Percentiles rank a stretch among this genome's conserved stretches.
Conservation (phyloP, 805 yeast genomes). For the Suhomyces sp. region DNA sequence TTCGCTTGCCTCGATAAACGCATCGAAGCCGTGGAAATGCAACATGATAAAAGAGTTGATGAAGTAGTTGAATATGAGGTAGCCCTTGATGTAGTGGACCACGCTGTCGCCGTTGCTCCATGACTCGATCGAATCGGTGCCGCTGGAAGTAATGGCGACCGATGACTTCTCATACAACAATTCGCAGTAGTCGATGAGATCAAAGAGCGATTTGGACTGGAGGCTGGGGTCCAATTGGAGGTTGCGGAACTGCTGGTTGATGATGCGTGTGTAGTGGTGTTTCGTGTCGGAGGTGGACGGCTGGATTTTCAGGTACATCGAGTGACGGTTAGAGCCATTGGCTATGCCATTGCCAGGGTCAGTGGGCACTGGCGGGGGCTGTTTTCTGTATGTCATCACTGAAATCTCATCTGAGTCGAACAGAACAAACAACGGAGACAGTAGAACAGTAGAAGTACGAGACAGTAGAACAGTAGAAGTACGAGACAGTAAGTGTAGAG, state of each 20-base stretch:
- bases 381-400: slow-evolving; percentile 1
- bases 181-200: slow-evolving; percentile 40
- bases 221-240: slow-evolving; percentile 34
- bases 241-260: slow-evolving; percentile 34
- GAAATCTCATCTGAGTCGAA: too few species aligned
- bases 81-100: slow-evolving; percentile 32
- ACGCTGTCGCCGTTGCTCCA: slow-evolving; percentile 1
- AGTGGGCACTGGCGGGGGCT: background rate
- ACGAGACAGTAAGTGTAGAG: too few species aligned
- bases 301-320: background rate
- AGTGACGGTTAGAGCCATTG: background rate
- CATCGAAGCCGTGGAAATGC: slow-evolving; percentile 41
- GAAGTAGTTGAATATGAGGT: slow-evolving; percentile 40
- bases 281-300: slow-evolving; percentile 3
- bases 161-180: slow-evolving; percentile 32
- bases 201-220: slow-evolving; percentile 34
- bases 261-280: slow-evolving; percentile 22
- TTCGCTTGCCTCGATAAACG: slow-evolving; percentile 34
- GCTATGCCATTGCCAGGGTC: background rate
- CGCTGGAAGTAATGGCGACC: background rate
- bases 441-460: too few species aligned
- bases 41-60: slow-evolving; percentile 41
- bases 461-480: too few species aligned
- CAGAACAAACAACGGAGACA: too few species aligned
- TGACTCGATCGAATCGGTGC: background rate